A percentile compares a stretch with the other conserved stretches of the same genome.
phyloP scores from a whole-genome alignment of 352 stramenopile species.

The Phytophthora sansomeana region DNA sequence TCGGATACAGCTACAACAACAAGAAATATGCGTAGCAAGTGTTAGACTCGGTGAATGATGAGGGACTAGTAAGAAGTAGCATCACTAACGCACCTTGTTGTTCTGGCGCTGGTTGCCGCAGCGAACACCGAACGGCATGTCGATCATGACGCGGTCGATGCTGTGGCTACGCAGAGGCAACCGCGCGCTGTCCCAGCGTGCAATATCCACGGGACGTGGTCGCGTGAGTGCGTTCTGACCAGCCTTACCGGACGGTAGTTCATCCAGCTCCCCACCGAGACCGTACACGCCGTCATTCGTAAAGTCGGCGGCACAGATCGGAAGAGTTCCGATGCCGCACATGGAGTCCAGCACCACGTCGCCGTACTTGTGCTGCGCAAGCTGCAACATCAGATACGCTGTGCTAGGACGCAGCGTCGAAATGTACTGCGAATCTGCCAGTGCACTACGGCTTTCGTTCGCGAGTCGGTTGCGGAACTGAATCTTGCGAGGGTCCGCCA shows the following conservation, averaged over 20 bases:
- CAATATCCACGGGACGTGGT: conserved; percentile 54
- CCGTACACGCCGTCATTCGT: conserved; percentile 61
- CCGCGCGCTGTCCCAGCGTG: conserved; percentile 68
- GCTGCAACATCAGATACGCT: conserved; percentile 76
- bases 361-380: conserved; percentile 61
- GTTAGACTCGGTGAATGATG: neutral
- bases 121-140: conserved; percentile 82
- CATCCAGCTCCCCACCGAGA: conserved; percentile 73
- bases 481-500: conserved; percentile 62
- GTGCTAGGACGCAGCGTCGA: conserved; percentile 83
- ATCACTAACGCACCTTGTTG: conserved; percentile 52
- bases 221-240: conserved; percentile 53
- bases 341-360: conserved; percentile 84
- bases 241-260: conserved; percentile 60
- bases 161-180: conserved; percentile 62
- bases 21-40: conserved; percentile 1
- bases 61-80: too few relatives aligned
- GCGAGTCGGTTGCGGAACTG: conserved; percentile 77
- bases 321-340: conserved; percentile 84
- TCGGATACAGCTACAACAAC: conserved; percentile 72
- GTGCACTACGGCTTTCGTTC: conserved; percentile 65
- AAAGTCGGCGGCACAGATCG: conserved; percentile 64
- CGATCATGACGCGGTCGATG: conserved; percentile 75
- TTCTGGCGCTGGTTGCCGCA: conserved; percentile 77
- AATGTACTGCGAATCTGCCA: conserved; percentile 71